Conservation (phyloP, 192 early-diverging fungal genomes). For the Chytriomyces sp. region DNA sequence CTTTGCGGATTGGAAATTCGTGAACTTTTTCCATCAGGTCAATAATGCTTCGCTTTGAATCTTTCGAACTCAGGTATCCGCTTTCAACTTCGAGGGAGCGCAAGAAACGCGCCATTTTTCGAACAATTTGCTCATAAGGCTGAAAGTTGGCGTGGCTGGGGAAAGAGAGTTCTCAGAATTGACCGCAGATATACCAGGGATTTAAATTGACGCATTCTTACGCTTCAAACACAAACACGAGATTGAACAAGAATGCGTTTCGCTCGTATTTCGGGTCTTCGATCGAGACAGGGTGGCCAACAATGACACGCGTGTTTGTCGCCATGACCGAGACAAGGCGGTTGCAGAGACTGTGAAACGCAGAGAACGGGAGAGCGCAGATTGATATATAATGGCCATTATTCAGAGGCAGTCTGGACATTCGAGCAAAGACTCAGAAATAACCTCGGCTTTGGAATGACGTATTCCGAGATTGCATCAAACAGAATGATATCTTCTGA, state of each 20-base stretch:
- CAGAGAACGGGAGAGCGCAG: too few relatives aligned
- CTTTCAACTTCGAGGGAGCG: slow-evolving; percentile 81
- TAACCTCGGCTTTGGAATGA: slow-evolving; percentile 79
- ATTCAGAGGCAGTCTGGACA: too few relatives aligned
- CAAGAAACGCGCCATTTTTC: slow-evolving; percentile 82
- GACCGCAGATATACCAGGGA: background rate
- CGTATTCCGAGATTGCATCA: slow-evolving; percentile 77
- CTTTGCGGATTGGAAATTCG: slow-evolving; percentile 86
- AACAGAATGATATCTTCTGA: slow-evolving; percentile 62
- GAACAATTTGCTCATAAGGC: slow-evolving; percentile 86
- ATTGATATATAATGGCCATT: too few relatives aligned
- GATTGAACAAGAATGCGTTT: slow-evolving; percentile 89
- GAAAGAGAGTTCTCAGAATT: background rate
- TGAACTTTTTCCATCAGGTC: slow-evolving; percentile 83
- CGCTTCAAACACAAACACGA: slow-evolving; percentile 92
- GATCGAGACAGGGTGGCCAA: slow-evolving; percentile 77
- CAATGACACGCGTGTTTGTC: slow-evolving; percentile 70
- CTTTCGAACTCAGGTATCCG: slow-evolving; percentile 58
- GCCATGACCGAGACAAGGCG: slow-evolving; percentile 71
- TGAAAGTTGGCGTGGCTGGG: slow-evolving; percentile 67
- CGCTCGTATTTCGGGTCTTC: slow-evolving; percentile 71
- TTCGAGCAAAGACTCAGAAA: too few relatives aligned
- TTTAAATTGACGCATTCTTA: background rate
- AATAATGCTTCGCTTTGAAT: slow-evolving; percentile 58
- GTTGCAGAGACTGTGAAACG: slow-evolving; percentile 55